phyloP scores from a whole-genome alignment of 129 eudicot genomes.

The Glebionis coronaria region DNA sequence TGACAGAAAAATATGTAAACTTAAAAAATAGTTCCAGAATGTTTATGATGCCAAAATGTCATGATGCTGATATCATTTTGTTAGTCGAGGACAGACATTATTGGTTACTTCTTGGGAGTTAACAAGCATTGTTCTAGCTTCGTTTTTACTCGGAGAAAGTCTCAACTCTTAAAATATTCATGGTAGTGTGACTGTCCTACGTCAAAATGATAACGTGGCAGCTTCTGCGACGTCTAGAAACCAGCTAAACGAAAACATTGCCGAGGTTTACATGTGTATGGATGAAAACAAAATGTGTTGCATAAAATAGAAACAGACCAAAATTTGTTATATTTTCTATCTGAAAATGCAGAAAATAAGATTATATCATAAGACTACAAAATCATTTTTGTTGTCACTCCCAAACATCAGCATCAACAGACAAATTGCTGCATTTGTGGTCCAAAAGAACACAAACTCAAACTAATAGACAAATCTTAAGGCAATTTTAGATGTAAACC shows the following conservation, averaged over 20 bases:
- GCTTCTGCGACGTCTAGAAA: too few relatives aligned
- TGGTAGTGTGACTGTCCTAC: too few relatives aligned
- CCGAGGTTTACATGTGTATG: background rate
- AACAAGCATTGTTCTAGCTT: background rate
- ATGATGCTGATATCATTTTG: background rate
- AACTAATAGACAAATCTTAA: slow-evolving; percentile 24
- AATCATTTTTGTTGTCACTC: slow-evolving; percentile 14
- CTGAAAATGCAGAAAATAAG: background rate
- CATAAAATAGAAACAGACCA: background rate
- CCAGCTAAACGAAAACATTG: background rate
- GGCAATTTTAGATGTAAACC: slow-evolving; percentile 14
- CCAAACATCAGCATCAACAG: slow-evolving; percentile 16
- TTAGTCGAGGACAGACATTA: too few relatives aligned
- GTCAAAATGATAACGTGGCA: background rate
- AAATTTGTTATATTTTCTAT: background rate
- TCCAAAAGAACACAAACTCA: slow-evolving; percentile 21
- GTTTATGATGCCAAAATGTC: background rate
- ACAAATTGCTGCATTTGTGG: slow-evolving; percentile 22
- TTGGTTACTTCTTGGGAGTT: too few relatives aligned
- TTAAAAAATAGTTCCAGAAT: background rate
- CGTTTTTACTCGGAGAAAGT: background rate
- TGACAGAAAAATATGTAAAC: background rate
- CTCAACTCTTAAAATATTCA: background rate
- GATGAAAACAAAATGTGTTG: background rate
- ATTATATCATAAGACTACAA: slow-evolving; percentile 4